Base-by-base conservation (phyloP, 768 basidiomycete species). In the Suillus variegatus region DNA sequence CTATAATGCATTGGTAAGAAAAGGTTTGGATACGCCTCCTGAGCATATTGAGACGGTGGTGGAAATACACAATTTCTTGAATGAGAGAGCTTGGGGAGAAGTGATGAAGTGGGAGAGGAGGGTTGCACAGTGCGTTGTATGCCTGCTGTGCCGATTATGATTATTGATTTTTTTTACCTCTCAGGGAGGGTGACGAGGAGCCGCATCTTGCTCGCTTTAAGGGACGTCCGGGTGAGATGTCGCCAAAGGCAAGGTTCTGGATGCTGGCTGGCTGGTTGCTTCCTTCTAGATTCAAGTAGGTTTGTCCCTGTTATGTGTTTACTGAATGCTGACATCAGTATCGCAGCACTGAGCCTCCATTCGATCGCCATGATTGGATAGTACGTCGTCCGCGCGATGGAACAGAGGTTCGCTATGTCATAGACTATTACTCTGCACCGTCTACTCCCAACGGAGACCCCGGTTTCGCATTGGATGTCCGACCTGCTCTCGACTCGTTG, bases 331-430 rank as follows among this genome's bases (percentile, higher is more conserved):
- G 60, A 65, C 44, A 28, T 60, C 57, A 13, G 12, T 32, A 62
- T 14, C 55, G 40, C 56, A 99, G 96, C 78, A 82, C 88, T 49
- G 92, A 95, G 73, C 93, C 94, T 6, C 97, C 97, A 1, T 99
- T 99, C 74, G 97, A 99, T 74, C 89, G 97, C 9, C 97, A 99
- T 75, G 97, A 99, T 80, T 99, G 97, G 97, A 79, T 97, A 61
- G 85, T 99, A 62, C 91, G 91, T 38, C 89, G 97, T 61, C 88
- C 90, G 40, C 80, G 81, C 47, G 89, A 90, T 1, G 89, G 92
- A 20, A 86, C 92, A 70, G 91, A 94, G 77, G 90, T 94, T 61
- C 91, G 94, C 74, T 97, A 99, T 77, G 92, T 99, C 56, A 99
- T 99, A 71, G 97, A 99, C 81, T 99, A 99, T 79, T 99, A 99